Evolutionary conservation across 1,139 yeast genomes (phyloP), one percentile per base, ranked within the genome.

Genomic region (Groenewaldozyma sp.): DNA sequence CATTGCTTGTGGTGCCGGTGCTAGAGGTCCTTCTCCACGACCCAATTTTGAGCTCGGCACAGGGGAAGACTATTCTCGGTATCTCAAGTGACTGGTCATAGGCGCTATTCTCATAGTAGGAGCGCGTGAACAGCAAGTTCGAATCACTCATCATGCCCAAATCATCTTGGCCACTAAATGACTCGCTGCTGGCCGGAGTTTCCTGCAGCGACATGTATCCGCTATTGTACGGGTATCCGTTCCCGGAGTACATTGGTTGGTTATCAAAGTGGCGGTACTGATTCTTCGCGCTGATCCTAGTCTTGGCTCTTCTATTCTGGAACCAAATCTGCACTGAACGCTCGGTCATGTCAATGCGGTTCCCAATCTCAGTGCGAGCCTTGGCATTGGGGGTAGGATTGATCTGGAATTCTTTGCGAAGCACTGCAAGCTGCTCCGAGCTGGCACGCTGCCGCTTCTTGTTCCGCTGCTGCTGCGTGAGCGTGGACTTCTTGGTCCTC

Each of bases 311-410:
- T 51, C 93, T 68, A 57, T 88, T 88, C 59, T 88, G 97, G 56
- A 88, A 88, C 97, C 97, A 88, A 37, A 88, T 87, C 42, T 95
- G 72, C 2, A 88, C 95, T 3, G 94, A 87, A 49, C 94, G 74
- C 54, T 87, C 95, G 6, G 91, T 77, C 91, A 88, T 82, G 35
- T 82, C 83, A 2, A 94, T 84, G 45, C 70, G 71, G 5, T 71
- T 74, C 36, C 94, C 79, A 36, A 88, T 80, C 34, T 71, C 76
- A 53, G 77, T 81, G 33, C 97, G 64, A 37, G 75, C 73, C 11
- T 49, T 45, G 3, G 65, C 63, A 43, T 56, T 59, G 1, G 70
- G 70, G n/a, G 63, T 60, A 24, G 86, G 82, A 52, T 83, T 83
- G 43, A 64, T 65, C 38, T 74, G 76, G 57, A 84, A 86, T 56